phyloP scores from a whole-genome alignment of 225 moss, liverwort and hornwort species.

The Ulota crispa region DNA sequence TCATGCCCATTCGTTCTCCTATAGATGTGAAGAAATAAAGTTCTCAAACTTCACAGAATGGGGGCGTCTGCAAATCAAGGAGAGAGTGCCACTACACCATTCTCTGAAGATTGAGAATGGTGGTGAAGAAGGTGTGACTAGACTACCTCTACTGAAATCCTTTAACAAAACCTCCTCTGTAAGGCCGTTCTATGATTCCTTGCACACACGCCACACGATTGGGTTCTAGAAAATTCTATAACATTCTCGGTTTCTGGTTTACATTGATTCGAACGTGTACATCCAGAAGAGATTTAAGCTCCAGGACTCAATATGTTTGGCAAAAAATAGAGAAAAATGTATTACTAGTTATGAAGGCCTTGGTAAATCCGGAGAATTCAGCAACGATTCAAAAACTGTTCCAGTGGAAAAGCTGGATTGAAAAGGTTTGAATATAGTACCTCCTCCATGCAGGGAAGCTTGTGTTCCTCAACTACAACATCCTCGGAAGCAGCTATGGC shows the following conservation, averaged over 20 bases:
- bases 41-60: too few species aligned
- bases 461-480: background rate
- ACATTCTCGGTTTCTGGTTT: background rate
- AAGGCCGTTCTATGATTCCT: background rate
- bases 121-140: too few species aligned
- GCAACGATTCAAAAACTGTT: too few species aligned
- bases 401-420: too few species aligned
- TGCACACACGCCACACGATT: background rate
- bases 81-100: too few species aligned
- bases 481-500: conserved; percentile 1
- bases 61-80: too few species aligned
- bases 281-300: too few species aligned
- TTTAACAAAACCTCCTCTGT: background rate
- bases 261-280: background rate
- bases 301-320: background rate
- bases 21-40: too few species aligned
- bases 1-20: too few species aligned
- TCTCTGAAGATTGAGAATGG: too few species aligned
- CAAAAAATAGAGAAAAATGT: background rate
- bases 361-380: too few species aligned
- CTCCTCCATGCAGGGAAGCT: conserved; percentile 39
- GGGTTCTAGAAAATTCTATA: background rate
- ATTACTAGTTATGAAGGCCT: background rate
- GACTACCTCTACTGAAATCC: background rate
- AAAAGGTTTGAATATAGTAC: background rate